Percentiles rank a stretch among this genome's conserved stretches.
Conservation (phyloP, 169 alveolate species). For the Eimeria necatrix region DNA sequence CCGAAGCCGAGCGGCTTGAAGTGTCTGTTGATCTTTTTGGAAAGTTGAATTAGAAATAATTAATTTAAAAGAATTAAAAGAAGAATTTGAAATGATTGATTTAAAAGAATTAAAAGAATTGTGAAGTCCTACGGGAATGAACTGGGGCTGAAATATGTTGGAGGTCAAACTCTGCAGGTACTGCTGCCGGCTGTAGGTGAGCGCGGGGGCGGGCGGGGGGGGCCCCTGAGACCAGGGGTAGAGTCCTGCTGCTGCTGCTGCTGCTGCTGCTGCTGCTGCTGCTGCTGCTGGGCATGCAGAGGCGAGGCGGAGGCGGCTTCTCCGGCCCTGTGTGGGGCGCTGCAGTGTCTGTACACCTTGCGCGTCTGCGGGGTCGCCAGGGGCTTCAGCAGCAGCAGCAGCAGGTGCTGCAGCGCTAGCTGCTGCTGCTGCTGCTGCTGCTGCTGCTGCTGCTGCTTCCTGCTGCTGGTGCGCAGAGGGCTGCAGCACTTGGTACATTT, state of each 20-base stretch:
- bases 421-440: background rate
- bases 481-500: slow-evolving; percentile 43
- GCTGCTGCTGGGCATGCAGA: background rate
- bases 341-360: too few relatives aligned
- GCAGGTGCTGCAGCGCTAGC: background rate
- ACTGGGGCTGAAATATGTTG: background rate
- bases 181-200: slow-evolving; percentile 57
- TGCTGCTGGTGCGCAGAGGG: background rate
- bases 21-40: background rate
- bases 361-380: background rate
- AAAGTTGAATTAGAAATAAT: background rate
- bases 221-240: background rate
- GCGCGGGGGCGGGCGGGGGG: background rate
- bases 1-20: too few relatives aligned
- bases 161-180: slow-evolving; percentile 9
- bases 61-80: background rate
- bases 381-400: background rate
- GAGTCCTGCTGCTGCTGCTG: background rate
- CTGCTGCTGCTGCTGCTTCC: background rate
- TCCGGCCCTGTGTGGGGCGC: too few relatives aligned
- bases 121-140: background rate
- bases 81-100: background rate
- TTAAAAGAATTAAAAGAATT: background rate
- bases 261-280: background rate
- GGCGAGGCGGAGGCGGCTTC: background rate